Evolutionary conservation across 805 yeast species (phyloP).

Genomic region (Pichia nakasei): DNA sequence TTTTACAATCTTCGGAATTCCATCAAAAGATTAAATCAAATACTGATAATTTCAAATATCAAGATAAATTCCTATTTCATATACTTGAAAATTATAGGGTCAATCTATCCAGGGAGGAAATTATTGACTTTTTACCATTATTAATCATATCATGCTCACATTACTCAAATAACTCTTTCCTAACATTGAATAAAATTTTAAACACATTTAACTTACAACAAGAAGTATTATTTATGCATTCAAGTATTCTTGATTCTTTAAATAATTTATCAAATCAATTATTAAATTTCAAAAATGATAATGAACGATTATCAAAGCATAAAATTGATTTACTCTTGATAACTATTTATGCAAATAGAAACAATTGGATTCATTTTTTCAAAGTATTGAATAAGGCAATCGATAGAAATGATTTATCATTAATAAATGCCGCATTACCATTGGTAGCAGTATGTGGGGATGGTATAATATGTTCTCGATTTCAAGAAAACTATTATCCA

Average conservation of each 20-base stretch:
- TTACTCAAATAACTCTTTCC: conserved; percentile 18
- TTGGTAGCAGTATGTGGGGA: conserved; percentile 11
- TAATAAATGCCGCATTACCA: conserved; percentile 8
- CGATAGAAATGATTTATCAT: conserved; percentile 10
- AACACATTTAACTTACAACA: neutral
- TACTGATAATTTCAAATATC: conserved; percentile 14
- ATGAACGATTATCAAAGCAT: conserved; percentile 1
- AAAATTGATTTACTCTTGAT: conserved; percentile 11
- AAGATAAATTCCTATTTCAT: conserved; percentile 14
- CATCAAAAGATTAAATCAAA: conserved; percentile 8
- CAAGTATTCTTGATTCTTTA: conserved; percentile 5
- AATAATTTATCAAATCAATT: conserved; percentile 1
- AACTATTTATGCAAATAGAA: conserved; percentile 13
- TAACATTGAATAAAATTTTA: conserved; percentile 10
- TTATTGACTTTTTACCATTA: conserved; percentile 18
- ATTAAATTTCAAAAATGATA: neutral
- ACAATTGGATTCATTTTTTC: conserved; percentile 10
- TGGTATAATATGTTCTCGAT: conserved; percentile 3
- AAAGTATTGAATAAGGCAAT: conserved; percentile 9
- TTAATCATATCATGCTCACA: conserved; percentile 22
- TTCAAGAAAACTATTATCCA: conserved; percentile 11
- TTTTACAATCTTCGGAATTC: conserved; percentile 24
- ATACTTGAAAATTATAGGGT: conserved; percentile 18
- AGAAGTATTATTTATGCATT: conserved; percentile 3
- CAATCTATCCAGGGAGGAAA: conserved; percentile 11